These are phyloP conservation scores for Thermochaetoides dissita DNA, from an alignment of 2,329 filamentous ascomycete species.

Conservation along the genomic window DNA sequence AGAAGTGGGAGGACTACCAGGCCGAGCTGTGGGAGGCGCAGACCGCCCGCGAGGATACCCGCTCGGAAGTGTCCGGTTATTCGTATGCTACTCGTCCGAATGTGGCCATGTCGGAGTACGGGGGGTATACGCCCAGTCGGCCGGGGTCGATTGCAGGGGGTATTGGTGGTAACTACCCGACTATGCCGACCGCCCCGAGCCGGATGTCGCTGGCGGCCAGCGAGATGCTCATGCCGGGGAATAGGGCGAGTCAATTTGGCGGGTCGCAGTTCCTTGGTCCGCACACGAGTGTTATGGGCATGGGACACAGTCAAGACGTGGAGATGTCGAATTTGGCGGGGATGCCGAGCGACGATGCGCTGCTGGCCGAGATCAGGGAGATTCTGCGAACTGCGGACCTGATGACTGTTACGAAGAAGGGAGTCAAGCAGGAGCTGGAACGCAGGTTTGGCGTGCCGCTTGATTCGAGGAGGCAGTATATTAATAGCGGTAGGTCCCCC, in stretches of 20 bases:
- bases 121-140: constrained; percentile 37
- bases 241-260: constrained; percentile 26
- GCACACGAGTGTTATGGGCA: neutral
- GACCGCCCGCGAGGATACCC: constrained; percentile 58
- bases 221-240: constrained; percentile 34
- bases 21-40: constrained; percentile 94
- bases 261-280: constrained; percentile 46
- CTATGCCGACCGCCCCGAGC: constrained; percentile 35
- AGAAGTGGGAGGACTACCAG: constrained; percentile 99
- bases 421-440: constrained; percentile 87
- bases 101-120: constrained; percentile 52
- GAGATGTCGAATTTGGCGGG: constrained; percentile 62
- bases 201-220: constrained; percentile 71
- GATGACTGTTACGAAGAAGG: constrained; percentile 98
- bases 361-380: constrained; percentile 86
- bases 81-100: constrained; percentile 80
- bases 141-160: constrained; percentile 39
- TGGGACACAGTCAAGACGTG: constrained; percentile 44
- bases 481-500: constrained; percentile 64
- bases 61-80: constrained; percentile 81
- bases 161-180: constrained; percentile 17
- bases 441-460: constrained; percentile 74
- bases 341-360: constrained; percentile 74
- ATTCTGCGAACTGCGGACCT: constrained; percentile 83
- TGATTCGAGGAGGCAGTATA: constrained; percentile 81